These are phyloP conservation scores for Talaromyces ruber DNA, from an alignment of 495 filamentous ascomycete genomes.

Conservation along the genomic window DNA sequence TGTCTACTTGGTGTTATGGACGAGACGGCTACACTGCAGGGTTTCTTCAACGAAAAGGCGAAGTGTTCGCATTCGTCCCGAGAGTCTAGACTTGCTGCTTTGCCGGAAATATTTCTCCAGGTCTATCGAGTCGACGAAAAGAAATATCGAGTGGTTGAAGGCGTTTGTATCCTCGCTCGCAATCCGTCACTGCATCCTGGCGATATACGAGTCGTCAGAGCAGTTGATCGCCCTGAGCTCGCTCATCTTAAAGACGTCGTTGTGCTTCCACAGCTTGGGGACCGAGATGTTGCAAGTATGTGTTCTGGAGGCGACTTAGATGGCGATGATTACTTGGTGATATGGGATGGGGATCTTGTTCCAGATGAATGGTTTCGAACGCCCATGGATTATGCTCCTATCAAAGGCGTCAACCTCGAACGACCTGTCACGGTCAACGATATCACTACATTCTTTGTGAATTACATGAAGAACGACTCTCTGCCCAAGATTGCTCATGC, in stretches of 20 bases:
- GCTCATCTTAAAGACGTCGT: slow-evolving; percentile 74
- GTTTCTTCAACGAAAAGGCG: slow-evolving; percentile 42
- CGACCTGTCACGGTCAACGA: slow-evolving; percentile 57
- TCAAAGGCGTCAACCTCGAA: slow-evolving; percentile 40
- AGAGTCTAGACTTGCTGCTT: slow-evolving; percentile 30
- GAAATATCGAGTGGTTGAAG: slow-evolving; percentile 58
- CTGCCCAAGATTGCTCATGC: slow-evolving; percentile 73
- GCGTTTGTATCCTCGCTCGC: slow-evolving; percentile 74
- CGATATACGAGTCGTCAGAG: slow-evolving; percentile 80
- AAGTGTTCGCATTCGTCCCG: slow-evolving; percentile 15
- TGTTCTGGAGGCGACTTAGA: slow-evolving; percentile 94
- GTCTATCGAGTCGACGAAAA: slow-evolving; percentile 46
- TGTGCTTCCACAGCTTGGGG: slow-evolving; percentile 77
- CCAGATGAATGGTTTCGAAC: slow-evolving; percentile 58
- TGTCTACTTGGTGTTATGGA: slow-evolving; percentile 86
- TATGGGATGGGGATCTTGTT: slow-evolving; percentile 78
- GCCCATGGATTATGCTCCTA: slow-evolving; percentile 65
- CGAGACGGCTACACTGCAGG: slow-evolving; percentile 67
- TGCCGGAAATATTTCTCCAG: slow-evolving; percentile 89
- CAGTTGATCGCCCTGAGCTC: slow-evolving; percentile 67
- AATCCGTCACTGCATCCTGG: slow-evolving; percentile 95
- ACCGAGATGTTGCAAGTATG: slow-evolving; percentile 83
- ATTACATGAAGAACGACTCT: slow-evolving; percentile 87
- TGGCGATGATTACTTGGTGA: slow-evolving; percentile 90
- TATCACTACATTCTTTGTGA: slow-evolving; percentile 78